A percentile compares a stretch with the other conserved stretches of the same genome.
These are phyloP conservation scores for Leccinellum albellum DNA, from an alignment of 768 basidiomycete genomes.

Conservation along the genomic window DNA sequence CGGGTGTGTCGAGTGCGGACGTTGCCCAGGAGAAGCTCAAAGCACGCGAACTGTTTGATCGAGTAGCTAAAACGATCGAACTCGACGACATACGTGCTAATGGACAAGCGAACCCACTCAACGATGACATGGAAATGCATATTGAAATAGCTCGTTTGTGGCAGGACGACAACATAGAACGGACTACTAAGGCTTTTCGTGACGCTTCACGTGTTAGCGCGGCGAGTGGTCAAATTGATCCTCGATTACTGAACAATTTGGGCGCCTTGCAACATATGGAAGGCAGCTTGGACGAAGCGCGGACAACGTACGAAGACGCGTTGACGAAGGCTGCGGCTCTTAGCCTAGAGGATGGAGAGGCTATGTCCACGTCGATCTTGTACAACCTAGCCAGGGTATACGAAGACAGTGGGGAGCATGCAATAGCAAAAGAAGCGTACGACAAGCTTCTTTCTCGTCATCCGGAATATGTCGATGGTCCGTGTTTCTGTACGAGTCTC, in stretches of 20 bases:
- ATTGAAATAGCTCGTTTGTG: conserved; percentile 88
- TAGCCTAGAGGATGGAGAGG: conserved; percentile 51
- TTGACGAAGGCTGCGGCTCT: conserved; percentile 53
- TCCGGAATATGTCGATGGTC: conserved; percentile 95
- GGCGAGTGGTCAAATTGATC: conserved; percentile 47
- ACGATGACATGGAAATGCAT: conserved; percentile 83
- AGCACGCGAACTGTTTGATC: conserved; percentile 82
- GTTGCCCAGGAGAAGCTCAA: conserved; percentile 62
- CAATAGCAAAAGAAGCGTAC: conserved; percentile 80
- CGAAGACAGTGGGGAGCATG: conserved; percentile 75
- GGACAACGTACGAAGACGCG: conserved; percentile 68
- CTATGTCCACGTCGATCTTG: conserved; percentile 74
- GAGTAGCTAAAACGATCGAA: conserved; percentile 63
- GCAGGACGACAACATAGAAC: conserved; percentile 76
- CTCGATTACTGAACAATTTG: conserved; percentile 77
- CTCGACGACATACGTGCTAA: conserved; percentile 51
- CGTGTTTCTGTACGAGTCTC: conserved; percentile 24
- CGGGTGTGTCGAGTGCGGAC: conserved; percentile 74
- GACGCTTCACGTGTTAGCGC: conserved; percentile 69
- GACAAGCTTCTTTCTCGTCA: conserved; percentile 83
- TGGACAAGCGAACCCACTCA: conserved; percentile 41
- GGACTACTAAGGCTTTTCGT: conserved; percentile 66
- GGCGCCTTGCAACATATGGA: conserved; percentile 65
- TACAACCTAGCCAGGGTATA: conserved; percentile 93
- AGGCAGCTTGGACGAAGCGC: conserved; percentile 52